A percentile compares a stretch with the other conserved stretches of the same genome.
These are phyloP conservation scores for Fusarium graminum DNA, from an alignment of 2,329 filamentous ascomycete genomes.

Conservation along the genomic window DNA sequence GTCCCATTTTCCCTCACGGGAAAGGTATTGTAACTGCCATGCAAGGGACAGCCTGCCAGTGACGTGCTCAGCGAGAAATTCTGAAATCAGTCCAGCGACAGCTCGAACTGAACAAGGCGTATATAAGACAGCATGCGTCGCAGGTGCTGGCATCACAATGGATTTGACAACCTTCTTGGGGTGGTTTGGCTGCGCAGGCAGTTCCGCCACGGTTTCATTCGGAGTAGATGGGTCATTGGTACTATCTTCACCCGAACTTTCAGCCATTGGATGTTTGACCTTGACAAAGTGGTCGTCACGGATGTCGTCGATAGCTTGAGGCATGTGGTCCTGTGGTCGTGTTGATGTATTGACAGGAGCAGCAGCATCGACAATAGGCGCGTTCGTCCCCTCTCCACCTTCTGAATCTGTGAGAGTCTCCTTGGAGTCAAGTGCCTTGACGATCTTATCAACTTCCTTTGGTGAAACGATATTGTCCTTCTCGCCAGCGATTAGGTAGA, in stretches of 20 bases:
- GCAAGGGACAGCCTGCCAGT: conserved; percentile 83
- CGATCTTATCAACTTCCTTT: conserved; percentile 77
- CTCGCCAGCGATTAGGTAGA: conserved; percentile 84
- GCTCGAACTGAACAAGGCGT: conserved; percentile 80
- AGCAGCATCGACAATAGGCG: conserved; percentile 59
- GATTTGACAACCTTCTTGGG: conserved; percentile 73
- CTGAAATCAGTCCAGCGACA: conserved; percentile 83
- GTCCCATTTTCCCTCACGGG: conserved; percentile 94
- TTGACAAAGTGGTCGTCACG: conserved; percentile 48
- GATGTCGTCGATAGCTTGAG: conserved; percentile 54
- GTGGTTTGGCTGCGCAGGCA: conserved; percentile 63
- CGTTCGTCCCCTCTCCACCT: conserved; percentile 47
- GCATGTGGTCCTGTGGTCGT: conserved; percentile 50
- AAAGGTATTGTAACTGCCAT: conserved; percentile 92
- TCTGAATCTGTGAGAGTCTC: conserved; percentile 28
- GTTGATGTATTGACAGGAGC: conserved; percentile 60
- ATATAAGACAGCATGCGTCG: conserved; percentile 87
- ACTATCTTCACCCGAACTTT: conserved; percentile 53
- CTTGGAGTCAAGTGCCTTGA: conserved; percentile 53
- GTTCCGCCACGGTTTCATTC: conserved; percentile 56
- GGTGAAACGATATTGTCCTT: conserved; percentile 82
- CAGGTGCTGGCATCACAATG: conserved; percentile 78
- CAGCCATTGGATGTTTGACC: conserved; percentile 37
- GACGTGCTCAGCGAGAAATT: conserved; percentile 81
- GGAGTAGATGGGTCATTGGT: conserved; percentile 62